Percentiles rank a stretch among this genome's conserved stretches.
Evolutionary conservation across 257 asterid genomes (phyloP).

Genomic region (Penstemon davidsonii): DNA sequence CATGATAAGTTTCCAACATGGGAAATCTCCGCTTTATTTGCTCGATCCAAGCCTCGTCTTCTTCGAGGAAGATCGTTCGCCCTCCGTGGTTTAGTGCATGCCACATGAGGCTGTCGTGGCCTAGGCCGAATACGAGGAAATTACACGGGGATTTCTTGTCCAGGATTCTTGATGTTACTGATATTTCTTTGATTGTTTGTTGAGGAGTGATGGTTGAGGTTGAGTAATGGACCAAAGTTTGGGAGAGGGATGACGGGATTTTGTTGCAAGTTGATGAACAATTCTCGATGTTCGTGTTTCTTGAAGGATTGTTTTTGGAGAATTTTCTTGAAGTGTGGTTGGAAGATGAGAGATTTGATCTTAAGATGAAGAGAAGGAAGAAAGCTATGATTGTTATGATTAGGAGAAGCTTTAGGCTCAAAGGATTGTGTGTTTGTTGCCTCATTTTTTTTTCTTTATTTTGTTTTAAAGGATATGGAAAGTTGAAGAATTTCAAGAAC

Average conservation of each 20-base stretch:
- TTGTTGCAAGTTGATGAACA: conserved; percentile 51
- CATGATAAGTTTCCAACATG: conserved; percentile 69
- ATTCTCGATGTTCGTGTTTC: conserved; percentile 3
- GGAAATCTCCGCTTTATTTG: conserved; percentile 71
- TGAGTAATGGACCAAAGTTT: conserved; percentile 71
- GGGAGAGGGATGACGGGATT: conserved; percentile 60
- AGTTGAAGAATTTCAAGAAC: not conserved
- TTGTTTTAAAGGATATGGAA: not conserved
- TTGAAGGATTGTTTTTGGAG: conserved; percentile 18
- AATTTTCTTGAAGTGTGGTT: conserved; percentile 17
- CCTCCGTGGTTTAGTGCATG: conserved; percentile 80
- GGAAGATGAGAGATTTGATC: conserved; percentile 30
- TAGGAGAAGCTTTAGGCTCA: conserved; percentile 46
- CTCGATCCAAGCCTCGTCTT: conserved; percentile 73
- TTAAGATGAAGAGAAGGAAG: conserved; percentile 41
- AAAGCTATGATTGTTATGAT: conserved; percentile 28
- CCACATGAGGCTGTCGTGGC: conserved; percentile 97
- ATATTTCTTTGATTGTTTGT: conserved; percentile 74
- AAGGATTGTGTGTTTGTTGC: conserved; percentile 48
- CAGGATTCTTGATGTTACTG: conserved; percentile 54
- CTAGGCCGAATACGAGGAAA: conserved; percentile 80
- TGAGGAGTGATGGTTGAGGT: conserved; percentile 80
- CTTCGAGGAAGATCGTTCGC: conserved; percentile 74
- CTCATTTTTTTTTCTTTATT: conserved; percentile 44
- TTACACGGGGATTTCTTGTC: conserved; percentile 70